Percentiles rank a stretch among this genome's conserved stretches.
Conservation (phyloP, 768 basidiomycete species). For the Lentinula raphanica region DNA sequence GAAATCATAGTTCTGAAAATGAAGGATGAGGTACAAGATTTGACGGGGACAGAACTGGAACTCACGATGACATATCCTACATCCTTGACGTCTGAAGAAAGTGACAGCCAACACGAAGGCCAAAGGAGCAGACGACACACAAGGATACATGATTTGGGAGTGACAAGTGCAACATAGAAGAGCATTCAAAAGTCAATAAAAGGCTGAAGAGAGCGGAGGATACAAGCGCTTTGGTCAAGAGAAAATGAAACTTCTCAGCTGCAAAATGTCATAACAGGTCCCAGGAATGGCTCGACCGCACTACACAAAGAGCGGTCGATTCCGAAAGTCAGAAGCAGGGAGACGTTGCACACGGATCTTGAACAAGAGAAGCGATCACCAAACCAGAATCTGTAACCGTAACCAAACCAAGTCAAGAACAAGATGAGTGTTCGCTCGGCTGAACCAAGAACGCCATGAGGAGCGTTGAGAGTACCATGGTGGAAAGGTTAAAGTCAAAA, state of each 20-base stretch:
- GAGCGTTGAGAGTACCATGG: slow-evolving; percentile 22
- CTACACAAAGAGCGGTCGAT: slow-evolving; percentile 27
- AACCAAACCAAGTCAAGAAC: slow-evolving; percentile 42
- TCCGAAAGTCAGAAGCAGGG: slow-evolving; percentile 33
- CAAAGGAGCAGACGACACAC: slow-evolving; percentile 27
- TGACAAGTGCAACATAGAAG: slow-evolving; percentile 28
- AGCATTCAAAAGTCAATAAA: slow-evolving; percentile 29
- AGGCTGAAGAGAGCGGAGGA: slow-evolving; percentile 13
- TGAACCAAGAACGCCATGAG: slow-evolving; percentile 9
- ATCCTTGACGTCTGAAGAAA: slow-evolving; percentile 89
- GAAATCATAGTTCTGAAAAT: slow-evolving; percentile 88
- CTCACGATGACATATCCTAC: slow-evolving; percentile 94
- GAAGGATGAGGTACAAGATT: slow-evolving; percentile 8
- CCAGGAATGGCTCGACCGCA: slow-evolving; percentile 32
- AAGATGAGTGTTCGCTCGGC: slow-evolving; percentile 36
- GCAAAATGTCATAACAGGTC: slow-evolving; percentile 26
- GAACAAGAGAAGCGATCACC: slow-evolving; percentile 11
- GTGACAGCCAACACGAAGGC: slow-evolving; percentile 24
- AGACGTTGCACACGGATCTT: slow-evolving; percentile 26
- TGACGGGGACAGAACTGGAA: slow-evolving; percentile 15
- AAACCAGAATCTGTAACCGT: slow-evolving; percentile 45
- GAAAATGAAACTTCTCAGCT: slow-evolving; percentile 19
- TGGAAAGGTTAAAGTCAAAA: slow-evolving; percentile 41
- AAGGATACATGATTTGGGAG: slow-evolving; percentile 15
- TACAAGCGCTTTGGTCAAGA: slow-evolving; percentile 44